Evolutionary conservation across 108 stramenopile genomes (phyloP).

Genomic region (Nitzschia sp.): DNA sequence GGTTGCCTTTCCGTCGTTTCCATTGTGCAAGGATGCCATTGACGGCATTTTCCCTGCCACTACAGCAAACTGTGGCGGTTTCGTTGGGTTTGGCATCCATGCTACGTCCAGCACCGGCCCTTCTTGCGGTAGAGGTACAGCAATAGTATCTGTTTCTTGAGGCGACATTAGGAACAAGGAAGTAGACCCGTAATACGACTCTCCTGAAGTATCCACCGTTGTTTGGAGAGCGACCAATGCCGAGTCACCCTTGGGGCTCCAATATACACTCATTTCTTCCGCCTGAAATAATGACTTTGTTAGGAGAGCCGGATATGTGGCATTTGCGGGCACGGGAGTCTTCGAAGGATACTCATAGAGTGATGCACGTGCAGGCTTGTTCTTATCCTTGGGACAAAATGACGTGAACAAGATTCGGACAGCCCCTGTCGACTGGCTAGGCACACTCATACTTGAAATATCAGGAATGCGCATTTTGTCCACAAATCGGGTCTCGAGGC

Average conservation of each 20-base stretch:
- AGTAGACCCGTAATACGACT: conserved; percentile 95
- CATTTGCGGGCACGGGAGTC: conserved; percentile 6
- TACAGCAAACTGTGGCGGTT: conserved; percentile 79
- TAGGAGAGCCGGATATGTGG: conserved; percentile 46
- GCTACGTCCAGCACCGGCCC: conserved; percentile 80
- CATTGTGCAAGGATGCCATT: conserved; percentile 89
- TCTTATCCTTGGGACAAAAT: conserved; percentile 86
- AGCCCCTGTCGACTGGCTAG: conserved; percentile 20
- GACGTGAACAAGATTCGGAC: conserved; percentile 56
- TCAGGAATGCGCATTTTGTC: conserved; percentile 62
- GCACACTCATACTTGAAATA: conserved; percentile 61
- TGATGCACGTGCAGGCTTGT: conserved; percentile 83
- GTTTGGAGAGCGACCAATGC: conserved; percentile 86
- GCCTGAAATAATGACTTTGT: conserved; percentile 83
- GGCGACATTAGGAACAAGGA: conserved; percentile 80
- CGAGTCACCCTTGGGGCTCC: conserved; percentile 78
- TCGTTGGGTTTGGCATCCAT: conserved; percentile 88
- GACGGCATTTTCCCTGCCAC: conserved; percentile 93
- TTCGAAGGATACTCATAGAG: conserved; percentile 59
- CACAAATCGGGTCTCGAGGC: conserved; percentile 35
- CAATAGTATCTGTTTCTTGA: conserved; percentile 45
- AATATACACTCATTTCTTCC: conserved; percentile 70
- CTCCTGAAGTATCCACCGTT: conserved; percentile 89
- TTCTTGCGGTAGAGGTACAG: conserved; percentile 72
- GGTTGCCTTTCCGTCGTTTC: conserved; percentile 83